A percentile compares a stretch with the other conserved stretches of the same genome.
Evolutionary conservation across 768 basidiomycete species (phyloP).

Genomic region (Suillus spraguei): DNA sequence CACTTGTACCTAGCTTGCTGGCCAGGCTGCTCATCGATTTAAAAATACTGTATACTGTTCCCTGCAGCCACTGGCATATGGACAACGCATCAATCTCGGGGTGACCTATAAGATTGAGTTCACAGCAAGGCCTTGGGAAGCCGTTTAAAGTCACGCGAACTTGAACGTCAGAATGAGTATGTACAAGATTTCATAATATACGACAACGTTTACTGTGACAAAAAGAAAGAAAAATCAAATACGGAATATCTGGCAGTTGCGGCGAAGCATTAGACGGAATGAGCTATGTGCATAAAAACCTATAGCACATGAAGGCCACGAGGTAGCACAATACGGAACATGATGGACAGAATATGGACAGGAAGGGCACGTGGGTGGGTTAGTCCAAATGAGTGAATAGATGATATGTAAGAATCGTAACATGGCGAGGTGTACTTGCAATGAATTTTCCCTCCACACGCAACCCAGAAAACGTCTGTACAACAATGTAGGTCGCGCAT

Average conservation of each 20-base stretch:
- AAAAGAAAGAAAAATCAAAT: slow-evolving; percentile 1
- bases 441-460: slow-evolving; percentile 25
- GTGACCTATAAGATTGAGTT: neutral
- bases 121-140: neutral
- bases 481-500: slow-evolving; percentile 19
- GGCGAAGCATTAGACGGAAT: slow-evolving; percentile 7
- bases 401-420: slow-evolving; percentile 36
- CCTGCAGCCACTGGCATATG: neutral
- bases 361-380: slow-evolving; percentile 21
- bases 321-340: slow-evolving; percentile 9
- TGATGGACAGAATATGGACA: slow-evolving; percentile 16
- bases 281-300: slow-evolving; percentile 10
- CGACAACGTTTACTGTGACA: slow-evolving; percentile 18
- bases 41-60: neutral
- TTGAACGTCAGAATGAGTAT: slow-evolving; percentile 2
- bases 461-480: slow-evolving; percentile 28
- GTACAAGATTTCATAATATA: slow-evolving; percentile 13
- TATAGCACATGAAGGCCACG: slow-evolving; percentile 11
- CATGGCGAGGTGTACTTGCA: slow-evolving; percentile 13
- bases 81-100: neutral
- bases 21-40: neutral
- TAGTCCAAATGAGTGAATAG: slow-evolving; percentile 35
- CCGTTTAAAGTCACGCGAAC: neutral
- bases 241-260: slow-evolving; percentile 6
- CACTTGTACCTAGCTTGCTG: neutral